Evolutionary conservation across 345 rosid species (phyloP).

Genomic region (Dipteronia sinensis): DNA sequence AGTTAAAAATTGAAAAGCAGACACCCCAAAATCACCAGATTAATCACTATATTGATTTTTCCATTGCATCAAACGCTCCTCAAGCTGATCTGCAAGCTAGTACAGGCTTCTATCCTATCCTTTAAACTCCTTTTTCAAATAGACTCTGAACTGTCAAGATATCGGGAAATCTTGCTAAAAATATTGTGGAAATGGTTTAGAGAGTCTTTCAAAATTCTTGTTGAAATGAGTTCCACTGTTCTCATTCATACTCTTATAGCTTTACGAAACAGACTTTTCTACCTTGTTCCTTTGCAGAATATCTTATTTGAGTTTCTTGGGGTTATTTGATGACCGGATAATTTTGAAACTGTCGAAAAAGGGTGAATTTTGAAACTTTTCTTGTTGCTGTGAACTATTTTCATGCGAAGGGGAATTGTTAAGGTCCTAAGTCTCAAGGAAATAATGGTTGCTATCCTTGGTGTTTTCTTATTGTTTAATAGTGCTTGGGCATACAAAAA

Average conservation of each 20-base stretch:
- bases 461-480: too few relatives aligned
- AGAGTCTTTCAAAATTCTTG: slow-evolving; percentile 9
- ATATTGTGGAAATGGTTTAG: not conserved
- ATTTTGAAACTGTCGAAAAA: too few relatives aligned
- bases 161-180: not conserved
- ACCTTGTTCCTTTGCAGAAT: not conserved
- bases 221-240: not conserved
- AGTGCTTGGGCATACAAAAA: too few relatives aligned
- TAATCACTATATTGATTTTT: not conserved
- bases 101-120: not conserved
- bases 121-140: not conserved
- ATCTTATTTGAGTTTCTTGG: too few relatives aligned
- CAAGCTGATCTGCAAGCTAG: not conserved
- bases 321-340: too few relatives aligned
- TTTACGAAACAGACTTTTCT: not conserved
- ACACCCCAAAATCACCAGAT: not conserved
- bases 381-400: too few relatives aligned
- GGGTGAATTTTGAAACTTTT: too few relatives aligned
- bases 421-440: too few relatives aligned
- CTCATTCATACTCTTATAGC: too few relatives aligned
- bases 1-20: not conserved
- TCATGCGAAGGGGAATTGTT: too few relatives aligned
- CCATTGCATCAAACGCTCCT: not conserved
- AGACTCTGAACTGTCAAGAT: not conserved
- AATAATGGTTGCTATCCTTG: too few relatives aligned